phyloP scores from a whole-genome alignment of 2,329 filamentous ascomycete species.

The Hypocreales sp. region DNA sequence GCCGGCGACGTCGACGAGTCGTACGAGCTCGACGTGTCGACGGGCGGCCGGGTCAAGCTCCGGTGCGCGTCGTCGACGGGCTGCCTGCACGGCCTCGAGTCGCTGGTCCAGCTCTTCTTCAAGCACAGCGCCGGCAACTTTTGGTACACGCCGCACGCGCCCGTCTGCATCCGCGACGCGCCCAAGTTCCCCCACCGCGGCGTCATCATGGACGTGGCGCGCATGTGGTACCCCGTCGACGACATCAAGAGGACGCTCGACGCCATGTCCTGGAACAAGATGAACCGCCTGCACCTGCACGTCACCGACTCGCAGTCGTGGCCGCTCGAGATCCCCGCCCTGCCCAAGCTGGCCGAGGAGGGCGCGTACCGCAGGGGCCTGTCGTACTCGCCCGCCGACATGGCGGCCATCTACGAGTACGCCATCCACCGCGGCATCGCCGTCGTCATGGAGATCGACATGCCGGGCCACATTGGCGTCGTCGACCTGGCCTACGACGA shows the following conservation, averaged over 20 bases:
- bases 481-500: conserved; percentile 36
- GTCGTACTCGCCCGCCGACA: conserved; percentile 50
- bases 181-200: conserved; percentile 68
- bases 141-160: conserved; percentile 56
- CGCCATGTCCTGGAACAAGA: conserved; percentile 61
- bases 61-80: conserved; percentile 51
- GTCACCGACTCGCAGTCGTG: conserved; percentile 74
- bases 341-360: conserved; percentile 53
- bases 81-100: conserved; percentile 54
- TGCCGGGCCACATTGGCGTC: conserved; percentile 43
- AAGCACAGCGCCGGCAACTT: conserved; percentile 38
- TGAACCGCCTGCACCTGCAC: conserved; percentile 72
- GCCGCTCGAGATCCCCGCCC: conserved; percentile 63
- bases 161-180: conserved; percentile 54
- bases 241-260: conserved; percentile 66
- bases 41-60: conserved; percentile 44
- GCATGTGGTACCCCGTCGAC: conserved; percentile 52
- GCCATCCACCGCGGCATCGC: conserved; percentile 46
- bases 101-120: conserved; percentile 70
- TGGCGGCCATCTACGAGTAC: conserved; percentile 54
- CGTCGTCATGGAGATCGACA: conserved; percentile 45
- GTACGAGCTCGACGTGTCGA: conserved; percentile 49
- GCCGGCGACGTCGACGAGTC: conserved; percentile 58
- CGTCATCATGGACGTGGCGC: conserved; percentile 61
- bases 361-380: conserved; percentile 57